Evolutionary conservation across 1,284 basidiomycete species (phyloP).

Genomic region (Ganoderma leucocontextum): DNA sequence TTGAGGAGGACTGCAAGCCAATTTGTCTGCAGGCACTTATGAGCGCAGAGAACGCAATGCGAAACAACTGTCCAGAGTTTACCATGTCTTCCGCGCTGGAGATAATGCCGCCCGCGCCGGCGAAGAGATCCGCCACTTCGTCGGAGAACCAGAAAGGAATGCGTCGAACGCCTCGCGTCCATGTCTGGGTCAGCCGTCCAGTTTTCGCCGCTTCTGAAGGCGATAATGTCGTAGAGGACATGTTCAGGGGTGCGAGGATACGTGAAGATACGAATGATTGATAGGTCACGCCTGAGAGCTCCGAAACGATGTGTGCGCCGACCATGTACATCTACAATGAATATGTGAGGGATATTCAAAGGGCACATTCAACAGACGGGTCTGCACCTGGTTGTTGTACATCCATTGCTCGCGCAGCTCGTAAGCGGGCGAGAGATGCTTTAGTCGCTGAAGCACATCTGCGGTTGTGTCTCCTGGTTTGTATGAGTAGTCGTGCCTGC

Average conservation of each 20-base stretch:
- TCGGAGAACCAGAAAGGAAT: slow-evolving; percentile 42
- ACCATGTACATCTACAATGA: slow-evolving; percentile 27
- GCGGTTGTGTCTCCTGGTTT: slow-evolving; percentile 37
- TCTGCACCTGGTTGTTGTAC: slow-evolving; percentile 53
- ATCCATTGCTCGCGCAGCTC: slow-evolving; percentile 51
- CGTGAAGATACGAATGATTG: slow-evolving; percentile 38
- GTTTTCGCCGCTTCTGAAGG: slow-evolving; percentile 42
- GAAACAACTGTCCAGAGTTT: not conserved
- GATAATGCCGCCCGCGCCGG: slow-evolving; percentile 45
- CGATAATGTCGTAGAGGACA: slow-evolving; percentile 47
- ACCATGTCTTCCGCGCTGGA: slow-evolving; percentile 44
- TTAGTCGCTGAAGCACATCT: slow-evolving; percentile 36
- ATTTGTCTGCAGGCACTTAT: slow-evolving; percentile 34
- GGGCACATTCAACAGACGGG: not conserved
- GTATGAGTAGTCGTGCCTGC: slow-evolving; percentile 46
- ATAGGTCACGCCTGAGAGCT: slow-evolving; percentile 44
- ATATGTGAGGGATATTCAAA: not conserved
- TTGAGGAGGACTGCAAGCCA: slow-evolving; percentile 44
- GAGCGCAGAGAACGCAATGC: not conserved
- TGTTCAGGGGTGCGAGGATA: slow-evolving; percentile 44
- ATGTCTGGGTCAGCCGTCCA: slow-evolving; percentile 46
- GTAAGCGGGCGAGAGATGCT: slow-evolving; percentile 33
- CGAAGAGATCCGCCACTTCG: slow-evolving; percentile 36
- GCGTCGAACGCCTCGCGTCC: slow-evolving; percentile 35
- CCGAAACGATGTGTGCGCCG: slow-evolving; percentile 44